Percentiles rank a stretch among this genome's conserved stretches.
phyloP scores from a whole-genome alignment of 1,139 yeast species.

The Candida tetrigidarum region DNA sequence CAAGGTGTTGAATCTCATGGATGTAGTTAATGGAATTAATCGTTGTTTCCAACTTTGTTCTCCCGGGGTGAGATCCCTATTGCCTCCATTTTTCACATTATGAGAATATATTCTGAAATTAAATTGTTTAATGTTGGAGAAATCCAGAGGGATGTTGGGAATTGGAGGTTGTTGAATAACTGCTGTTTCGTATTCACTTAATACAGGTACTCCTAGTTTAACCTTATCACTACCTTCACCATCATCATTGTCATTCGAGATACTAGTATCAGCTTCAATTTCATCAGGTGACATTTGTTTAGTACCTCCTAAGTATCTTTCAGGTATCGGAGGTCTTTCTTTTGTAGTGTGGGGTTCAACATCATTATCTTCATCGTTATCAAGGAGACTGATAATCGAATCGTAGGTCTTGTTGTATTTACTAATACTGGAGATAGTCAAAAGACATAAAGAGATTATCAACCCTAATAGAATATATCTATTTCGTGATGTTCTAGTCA shows the following conservation, averaged over 20 bases:
- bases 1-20: constrained; percentile 31
- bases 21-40: constrained; percentile 26
- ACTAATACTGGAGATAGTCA: not conserved
- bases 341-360: too few species aligned
- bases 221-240: too few species aligned
- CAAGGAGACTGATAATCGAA: not conserved
- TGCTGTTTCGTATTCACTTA: constrained; percentile 15
- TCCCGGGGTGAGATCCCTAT: constrained; percentile 29
- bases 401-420: not conserved
- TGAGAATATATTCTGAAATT: constrained; percentile 41
- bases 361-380: too few species aligned
- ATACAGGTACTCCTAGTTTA: constrained; percentile 13
- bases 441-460: not conserved
- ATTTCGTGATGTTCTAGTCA: not conserved
- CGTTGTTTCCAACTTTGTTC: constrained; percentile 37
- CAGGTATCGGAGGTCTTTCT: too few species aligned
- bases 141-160: constrained; percentile 22
- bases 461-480: not conserved
- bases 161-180: constrained; percentile 22
- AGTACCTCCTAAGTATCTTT: constrained; percentile 29
- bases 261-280: too few species aligned
- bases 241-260: too few species aligned
- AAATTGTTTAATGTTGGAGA: constrained; percentile 22
- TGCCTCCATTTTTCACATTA: constrained; percentile 42
- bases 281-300: constrained; percentile 24